Evolutionary conservation across 176 grass and related monocot genomes (phyloP).

Genomic region (Eleusine indica): DNA sequence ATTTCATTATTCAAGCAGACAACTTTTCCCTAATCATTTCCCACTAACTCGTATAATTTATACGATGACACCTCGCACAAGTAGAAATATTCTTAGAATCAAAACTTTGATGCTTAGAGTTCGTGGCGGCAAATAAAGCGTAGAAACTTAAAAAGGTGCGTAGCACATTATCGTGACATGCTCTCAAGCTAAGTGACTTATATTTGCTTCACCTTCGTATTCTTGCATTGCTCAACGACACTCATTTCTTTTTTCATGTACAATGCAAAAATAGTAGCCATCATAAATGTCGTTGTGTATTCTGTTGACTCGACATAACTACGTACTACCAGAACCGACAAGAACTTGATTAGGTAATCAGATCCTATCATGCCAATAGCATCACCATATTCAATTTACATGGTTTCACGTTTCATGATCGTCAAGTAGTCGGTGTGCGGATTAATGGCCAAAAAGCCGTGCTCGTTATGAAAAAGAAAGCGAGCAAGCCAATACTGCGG

Average conservation of each 20-base stretch:
- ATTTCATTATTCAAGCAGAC: conserved; percentile 1
- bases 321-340: neutral
- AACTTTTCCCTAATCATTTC: conserved; percentile 42
- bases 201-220: neutral
- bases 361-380: conserved; percentile 22
- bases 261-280: neutral
- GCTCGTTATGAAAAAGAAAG: conserved; percentile 10
- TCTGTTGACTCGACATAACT: neutral
- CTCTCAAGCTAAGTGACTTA: neutral
- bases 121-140: neutral
- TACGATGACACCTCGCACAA: neutral
- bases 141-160: neutral
- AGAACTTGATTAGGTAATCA: conserved; percentile 34
- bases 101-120: neutral
- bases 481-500: neutral
- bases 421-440: neutral
- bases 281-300: neutral
- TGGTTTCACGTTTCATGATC: neutral
- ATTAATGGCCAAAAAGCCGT: conserved; percentile 2
- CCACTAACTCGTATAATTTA: conserved; percentile 14
- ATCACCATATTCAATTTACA: conserved; percentile 6
- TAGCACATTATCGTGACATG: neutral
- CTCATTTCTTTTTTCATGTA: neutral
- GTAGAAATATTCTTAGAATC: neutral
- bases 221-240: neutral